These are phyloP conservation scores for Plasmodium sp. DNA, from an alignment of 169 alveolate species.

Conservation along the genomic window DNA sequence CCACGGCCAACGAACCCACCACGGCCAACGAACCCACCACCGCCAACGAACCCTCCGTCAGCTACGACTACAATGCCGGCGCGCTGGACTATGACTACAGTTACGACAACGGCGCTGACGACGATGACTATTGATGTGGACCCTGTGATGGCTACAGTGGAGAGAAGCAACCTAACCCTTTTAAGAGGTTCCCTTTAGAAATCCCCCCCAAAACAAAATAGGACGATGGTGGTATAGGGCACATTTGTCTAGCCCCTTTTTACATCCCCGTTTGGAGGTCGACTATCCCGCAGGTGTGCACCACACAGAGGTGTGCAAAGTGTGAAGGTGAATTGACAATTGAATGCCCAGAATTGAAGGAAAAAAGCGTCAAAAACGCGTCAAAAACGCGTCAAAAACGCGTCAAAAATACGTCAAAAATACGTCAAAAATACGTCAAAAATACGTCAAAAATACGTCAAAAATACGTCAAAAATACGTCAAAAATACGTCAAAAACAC, in stretches of 20 bases:
- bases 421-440: no score
- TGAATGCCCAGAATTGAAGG: not conserved
- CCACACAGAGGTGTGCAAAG: not conserved
- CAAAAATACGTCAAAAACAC: no score
- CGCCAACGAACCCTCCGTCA: not conserved
- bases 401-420: no score
- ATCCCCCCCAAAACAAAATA: not conserved
- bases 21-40: not conserved
- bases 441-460: no score
- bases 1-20: not conserved
- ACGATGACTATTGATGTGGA: not conserved
- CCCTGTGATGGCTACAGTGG: not conserved
- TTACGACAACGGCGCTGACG: not conserved
- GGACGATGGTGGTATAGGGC: not conserved
- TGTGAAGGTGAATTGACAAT: not conserved
- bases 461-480: no score
- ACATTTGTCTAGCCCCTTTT: not conserved
- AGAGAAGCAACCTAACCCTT: not conserved
- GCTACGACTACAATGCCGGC: not conserved
- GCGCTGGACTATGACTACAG: not conserved
- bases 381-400: no score
- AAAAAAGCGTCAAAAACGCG: no score
- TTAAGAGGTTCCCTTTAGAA: not conserved
- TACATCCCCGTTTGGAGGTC: not conserved
- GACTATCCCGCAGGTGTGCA: not conserved